These are phyloP conservation scores for Pichia sp. DNA, from an alignment of 1,139 yeast species.

Conservation along the genomic window DNA sequence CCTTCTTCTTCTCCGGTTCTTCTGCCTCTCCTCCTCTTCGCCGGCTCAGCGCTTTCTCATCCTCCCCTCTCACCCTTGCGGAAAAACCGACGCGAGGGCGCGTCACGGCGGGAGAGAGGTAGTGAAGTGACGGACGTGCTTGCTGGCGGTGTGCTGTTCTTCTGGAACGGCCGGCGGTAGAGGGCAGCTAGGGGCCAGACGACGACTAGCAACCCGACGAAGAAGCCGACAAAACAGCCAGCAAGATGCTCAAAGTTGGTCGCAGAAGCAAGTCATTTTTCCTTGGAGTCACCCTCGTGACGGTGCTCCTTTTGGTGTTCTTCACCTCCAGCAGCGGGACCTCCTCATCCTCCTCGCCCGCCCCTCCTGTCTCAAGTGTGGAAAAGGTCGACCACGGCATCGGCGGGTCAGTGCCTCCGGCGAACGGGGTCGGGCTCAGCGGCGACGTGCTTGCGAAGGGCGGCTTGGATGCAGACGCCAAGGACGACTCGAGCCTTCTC, in stretches of 20 bases:
- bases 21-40: background rate
- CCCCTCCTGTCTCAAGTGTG: background rate
- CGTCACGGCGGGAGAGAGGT: background rate
- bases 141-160: background rate
- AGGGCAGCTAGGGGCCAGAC: too few relatives aligned
- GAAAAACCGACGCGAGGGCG: background rate
- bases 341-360: constrained; percentile 2
- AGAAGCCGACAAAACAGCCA: background rate
- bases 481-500: constrained; percentile 7
- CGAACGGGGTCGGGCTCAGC: constrained; percentile 11
- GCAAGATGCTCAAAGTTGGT: constrained; percentile 12
- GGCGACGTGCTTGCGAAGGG: background rate
- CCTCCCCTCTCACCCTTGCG: background rate
- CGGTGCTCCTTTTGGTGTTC: constrained; percentile 8
- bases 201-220: background rate
- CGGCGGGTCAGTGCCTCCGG: constrained; percentile 11
- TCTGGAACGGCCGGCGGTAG: background rate
- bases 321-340: constrained; percentile 7
- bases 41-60: background rate
- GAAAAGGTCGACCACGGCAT: constrained; percentile 18
- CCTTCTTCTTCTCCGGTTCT: background rate
- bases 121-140: background rate
- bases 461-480: constrained; percentile 1
- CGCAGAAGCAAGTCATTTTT: constrained; percentile 16
- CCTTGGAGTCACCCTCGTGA: constrained; percentile 11